These are phyloP conservation scores for Phoenix roebelenii DNA, from an alignment of 176 grass and related monocot genomes.

Conservation along the genomic window DNA sequence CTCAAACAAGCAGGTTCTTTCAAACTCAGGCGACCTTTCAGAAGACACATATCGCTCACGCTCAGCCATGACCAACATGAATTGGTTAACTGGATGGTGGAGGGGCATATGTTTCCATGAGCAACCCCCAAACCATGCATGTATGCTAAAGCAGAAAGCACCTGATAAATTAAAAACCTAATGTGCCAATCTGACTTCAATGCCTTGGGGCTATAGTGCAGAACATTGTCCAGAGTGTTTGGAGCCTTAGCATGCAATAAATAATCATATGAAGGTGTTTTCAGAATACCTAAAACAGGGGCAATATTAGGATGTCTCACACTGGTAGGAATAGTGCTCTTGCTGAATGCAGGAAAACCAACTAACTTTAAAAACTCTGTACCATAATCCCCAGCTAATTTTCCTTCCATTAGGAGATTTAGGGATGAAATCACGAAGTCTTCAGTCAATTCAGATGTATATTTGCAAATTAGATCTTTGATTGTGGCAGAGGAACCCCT, in stretches of 20 bases:
- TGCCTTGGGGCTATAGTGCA: conserved; percentile 67
- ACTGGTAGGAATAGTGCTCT: conserved; percentile 29
- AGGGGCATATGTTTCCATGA: conserved; percentile 73
- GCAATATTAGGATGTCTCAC: conserved; percentile 80
- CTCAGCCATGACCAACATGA: conserved; percentile 71
- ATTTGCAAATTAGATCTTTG: conserved; percentile 45
- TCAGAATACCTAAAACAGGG: conserved; percentile 62
- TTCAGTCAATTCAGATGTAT: conserved; percentile 42
- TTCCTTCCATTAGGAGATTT: conserved; percentile 59
- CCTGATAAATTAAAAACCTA: conserved; percentile 77
- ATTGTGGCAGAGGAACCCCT: conserved; percentile 38
- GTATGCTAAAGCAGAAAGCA: conserved; percentile 64
- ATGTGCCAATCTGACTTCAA: conserved; percentile 73
- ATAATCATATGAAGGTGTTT: conserved; percentile 43
- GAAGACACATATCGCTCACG: conserved; percentile 41
- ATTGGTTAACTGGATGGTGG: conserved; percentile 59
- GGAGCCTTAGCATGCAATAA: conserved; percentile 54
- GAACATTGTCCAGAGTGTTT: conserved; percentile 73
- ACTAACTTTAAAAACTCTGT: conserved; percentile 63
- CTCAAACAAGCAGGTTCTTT: conserved; percentile 20
- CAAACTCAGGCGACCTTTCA: conserved; percentile 42
- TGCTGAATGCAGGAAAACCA: conserved; percentile 66
- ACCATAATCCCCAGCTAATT: conserved; percentile 38
- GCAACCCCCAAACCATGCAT: conserved; percentile 72
- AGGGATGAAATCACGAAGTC: conserved; percentile 56